Conservation (phyloP, 1,139 yeast species). For the Sugiyamaella novakii region DNA sequence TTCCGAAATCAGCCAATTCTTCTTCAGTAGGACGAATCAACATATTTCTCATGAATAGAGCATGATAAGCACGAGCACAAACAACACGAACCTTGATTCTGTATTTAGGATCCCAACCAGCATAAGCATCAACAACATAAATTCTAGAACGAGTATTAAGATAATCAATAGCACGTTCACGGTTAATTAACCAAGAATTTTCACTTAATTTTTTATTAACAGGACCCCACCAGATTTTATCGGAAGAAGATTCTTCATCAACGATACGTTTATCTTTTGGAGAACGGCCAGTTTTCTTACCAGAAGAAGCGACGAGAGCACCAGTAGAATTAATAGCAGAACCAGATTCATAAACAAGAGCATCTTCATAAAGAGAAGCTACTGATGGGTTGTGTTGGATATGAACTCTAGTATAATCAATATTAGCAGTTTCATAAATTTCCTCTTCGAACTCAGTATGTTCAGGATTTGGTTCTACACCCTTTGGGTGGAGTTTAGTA, state of each 20-base stretch:
- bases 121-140: constrained; percentile 94
- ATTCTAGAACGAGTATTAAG: constrained; percentile 93
- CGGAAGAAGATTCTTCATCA: constrained; percentile 82
- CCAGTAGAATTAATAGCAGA: constrained; percentile 94
- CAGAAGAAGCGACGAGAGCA: constrained; percentile 94
- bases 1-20: constrained; percentile 88
- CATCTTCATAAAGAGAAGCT: constrained; percentile 93
- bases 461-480: constrained; percentile 44
- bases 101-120: constrained; percentile 99
- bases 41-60: constrained; percentile 98
- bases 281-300: constrained; percentile 95
- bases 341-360: constrained; percentile 77
- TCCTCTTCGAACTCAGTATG: constrained; percentile 47
- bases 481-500: constrained; percentile 47
- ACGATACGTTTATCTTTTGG: constrained; percentile 98
- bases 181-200: constrained; percentile 92
- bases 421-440: constrained; percentile 45
- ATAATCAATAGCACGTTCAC: constrained; percentile 96
- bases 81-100: constrained; percentile 95
- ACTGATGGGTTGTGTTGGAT: constrained; percentile 89
- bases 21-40: constrained; percentile 91
- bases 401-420: constrained; percentile 46
- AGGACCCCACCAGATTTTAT: constrained; percentile 99
- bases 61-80: constrained; percentile 98
- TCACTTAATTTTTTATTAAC: constrained; percentile 95